Conservation (phyloP, 495 filamentous ascomycete species). For the Aspergillus baeticus region DNA sequence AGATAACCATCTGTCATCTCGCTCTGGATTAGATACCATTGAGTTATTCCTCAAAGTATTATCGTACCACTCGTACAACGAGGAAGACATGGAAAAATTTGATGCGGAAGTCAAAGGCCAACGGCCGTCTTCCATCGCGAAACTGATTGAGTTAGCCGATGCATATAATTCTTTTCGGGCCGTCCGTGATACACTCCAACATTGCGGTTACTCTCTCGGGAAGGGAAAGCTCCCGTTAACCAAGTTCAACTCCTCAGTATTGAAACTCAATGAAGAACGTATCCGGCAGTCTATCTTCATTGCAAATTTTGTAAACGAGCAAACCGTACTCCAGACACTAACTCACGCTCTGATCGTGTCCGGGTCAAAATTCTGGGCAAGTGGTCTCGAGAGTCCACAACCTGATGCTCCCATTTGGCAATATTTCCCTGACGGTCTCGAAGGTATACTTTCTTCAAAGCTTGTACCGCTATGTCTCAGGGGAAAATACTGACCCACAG, state of each 20-base stretch:
- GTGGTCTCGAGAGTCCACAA: constrained; percentile 24
- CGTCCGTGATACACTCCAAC: constrained; percentile 20
- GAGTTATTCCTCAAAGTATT: constrained; percentile 39
- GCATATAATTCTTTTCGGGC: constrained; percentile 33
- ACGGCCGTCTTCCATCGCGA: constrained; percentile 31
- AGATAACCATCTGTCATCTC: constrained; percentile 17
- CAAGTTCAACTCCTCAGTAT: constrained; percentile 25
- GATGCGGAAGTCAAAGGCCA: constrained; percentile 25
- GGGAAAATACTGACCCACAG: not conserved
- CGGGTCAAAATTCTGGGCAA: constrained; percentile 64
- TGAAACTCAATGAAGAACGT: constrained; percentile 41
- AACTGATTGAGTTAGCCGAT: constrained; percentile 37
- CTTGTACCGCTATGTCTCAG: not conserved
- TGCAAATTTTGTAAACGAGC: constrained; percentile 28
- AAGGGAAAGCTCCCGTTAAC: constrained; percentile 24
- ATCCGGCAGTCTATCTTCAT: constrained; percentile 41
- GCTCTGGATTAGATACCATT: constrained; percentile 34
- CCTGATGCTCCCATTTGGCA: constrained; percentile 60
- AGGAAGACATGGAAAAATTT: constrained; percentile 21
- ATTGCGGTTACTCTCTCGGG: constrained; percentile 28
- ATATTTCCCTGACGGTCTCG: constrained; percentile 68
- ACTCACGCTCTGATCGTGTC: constrained; percentile 59
- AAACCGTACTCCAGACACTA: constrained; percentile 24
- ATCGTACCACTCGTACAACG: constrained; percentile 26
- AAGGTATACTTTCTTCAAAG: constrained; percentile 50